A percentile compares a stretch with the other conserved stretches of the same genome.
Conservation (phyloP, 148 eudicot species). For the Linanthus parryae region DNA sequence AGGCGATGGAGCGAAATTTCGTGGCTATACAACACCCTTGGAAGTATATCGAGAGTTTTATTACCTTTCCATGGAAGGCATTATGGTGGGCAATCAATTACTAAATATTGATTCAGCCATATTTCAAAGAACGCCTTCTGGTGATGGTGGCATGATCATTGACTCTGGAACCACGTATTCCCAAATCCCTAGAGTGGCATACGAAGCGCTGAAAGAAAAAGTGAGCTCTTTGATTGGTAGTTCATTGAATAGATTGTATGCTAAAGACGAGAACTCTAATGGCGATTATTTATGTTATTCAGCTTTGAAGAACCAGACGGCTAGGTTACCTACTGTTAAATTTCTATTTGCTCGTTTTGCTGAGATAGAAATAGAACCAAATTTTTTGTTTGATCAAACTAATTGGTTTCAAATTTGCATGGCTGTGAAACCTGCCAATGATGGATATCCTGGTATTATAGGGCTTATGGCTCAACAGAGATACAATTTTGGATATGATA, state of each 20-base stretch:
- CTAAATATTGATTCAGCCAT: slow-evolving; percentile 7
- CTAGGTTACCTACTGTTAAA: slow-evolving; percentile 23
- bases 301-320: slow-evolving; percentile 12
- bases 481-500: slow-evolving; percentile 25
- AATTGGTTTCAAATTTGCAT: slow-evolving; percentile 7
- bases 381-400: neutral
- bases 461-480: slow-evolving; percentile 24
- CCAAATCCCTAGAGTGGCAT: slow-evolving; percentile 4
- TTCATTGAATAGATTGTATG: neutral
- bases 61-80: slow-evolving; percentile 19
- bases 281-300: slow-evolving; percentile 10
- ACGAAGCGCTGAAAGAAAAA: slow-evolving; percentile 12
- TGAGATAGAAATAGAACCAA: slow-evolving; percentile 14
- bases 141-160: slow-evolving; percentile 5
- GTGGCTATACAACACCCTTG: slow-evolving; percentile 27
- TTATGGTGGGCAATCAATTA: slow-evolving; percentile 14
- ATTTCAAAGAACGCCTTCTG: neutral
- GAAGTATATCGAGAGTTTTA: neutral
- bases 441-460: neutral
- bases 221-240: slow-evolving; percentile 13
- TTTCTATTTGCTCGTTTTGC: slow-evolving; percentile 19
- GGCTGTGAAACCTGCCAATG: neutral
- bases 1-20: slow-evolving; percentile 18
- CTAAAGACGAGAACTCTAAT: too few species aligned
- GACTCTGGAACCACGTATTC: slow-evolving; percentile 16